Evolutionary conservation across 2,329 filamentous ascomycete species (phyloP), one percentile per base, ranked within the genome.

Genomic region (Pseudopithomyces chartarum): DNA sequence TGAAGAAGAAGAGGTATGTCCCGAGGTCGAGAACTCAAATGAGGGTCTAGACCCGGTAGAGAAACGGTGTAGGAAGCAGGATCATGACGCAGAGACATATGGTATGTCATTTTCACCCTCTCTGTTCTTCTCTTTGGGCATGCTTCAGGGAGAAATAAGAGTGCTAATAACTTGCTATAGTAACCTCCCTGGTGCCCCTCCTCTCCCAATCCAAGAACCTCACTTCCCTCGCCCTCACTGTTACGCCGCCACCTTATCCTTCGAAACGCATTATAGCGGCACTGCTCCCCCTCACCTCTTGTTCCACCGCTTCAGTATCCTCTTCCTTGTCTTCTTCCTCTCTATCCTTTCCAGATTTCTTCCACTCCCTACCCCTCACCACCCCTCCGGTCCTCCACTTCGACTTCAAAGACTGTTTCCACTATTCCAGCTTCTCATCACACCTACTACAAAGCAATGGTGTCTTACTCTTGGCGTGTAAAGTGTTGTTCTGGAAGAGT

Each of bases 391-490:
- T 53, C 5, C 49, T 73, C 3, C 47, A 57, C n/a, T 73, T 73
- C 43, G 62, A 65, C 17, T 74, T 74, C 49, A 59, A 63, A 1
- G 69, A 74, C 49, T 67, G 64, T 44, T 69, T 65, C 34, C 73
- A 68, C 56, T 57, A 66, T 11, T 62, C 63, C 11, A 40, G 40
- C 1, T 52, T 72, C 0, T 49, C 52, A 8, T 61, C 59, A 33
- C 40, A 34, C 1, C 55, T 61, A 11, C 54, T 73, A 33, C 48
- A 55, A 26, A 58, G 47, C 23, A 55, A 62, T 29, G 61, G 63
- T 6, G 56, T 73, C 33, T 55, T 71, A 38, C 54, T 68, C 26
- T 40, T 73, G 20, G 68, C 67, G 1, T 67, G 69, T 8, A 69
- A 72, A 52, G 67, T 72, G 19, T 47, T 73, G 40, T 64, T 70